Base-by-base conservation (phyloP, 176 grass and related monocot species). In the Aechmea fasciata region DNA sequence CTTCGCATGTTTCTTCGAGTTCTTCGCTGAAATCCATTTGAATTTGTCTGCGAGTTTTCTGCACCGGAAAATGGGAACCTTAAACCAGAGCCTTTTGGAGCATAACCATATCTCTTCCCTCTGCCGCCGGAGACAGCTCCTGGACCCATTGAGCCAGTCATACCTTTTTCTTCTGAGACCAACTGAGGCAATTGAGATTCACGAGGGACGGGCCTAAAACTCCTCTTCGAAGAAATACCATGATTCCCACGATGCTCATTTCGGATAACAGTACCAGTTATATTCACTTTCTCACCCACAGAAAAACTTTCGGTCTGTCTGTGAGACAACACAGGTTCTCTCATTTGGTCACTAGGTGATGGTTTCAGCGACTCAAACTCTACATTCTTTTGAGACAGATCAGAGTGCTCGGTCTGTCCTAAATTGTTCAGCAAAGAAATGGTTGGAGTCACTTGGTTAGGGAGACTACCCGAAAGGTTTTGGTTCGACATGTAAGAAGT, bases 101-200 rank as follows among this genome's bases (percentile, higher is more conserved):
- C 72, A 72, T 97, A 87, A 41, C 84, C 77, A 75, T 83, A 85
- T 85, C 82, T 97, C 61, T 73, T 89, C 68, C 89, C 90, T 76
- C 82, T 74, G 57, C 82, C 75, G 82, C 75, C 74, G 77, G 74
- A 84, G 71, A 67, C 59, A 75, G 63, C 47, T 51, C 69, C 69
- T 77, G 72, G 75, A 80, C 62, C 74, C 75, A 76, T 83, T 61
- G 49, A 57, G 53, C 33, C 83, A 71, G 59, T 81, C 49, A 72
- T 20, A 75, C 14, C 19, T 71, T 86, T 92, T 68, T 51, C 73
- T 59, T 78, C 82, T 76, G 68, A 76, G 72, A 41, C 50, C 73
- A 59, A 80, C 64, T 82, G 87, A 77, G 82, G 80, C 74, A 76
- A 54, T 23, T 65, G 69, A 11, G 50, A 23, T 64, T 71, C 59